Evolutionary conservation across 345 rosid species (phyloP).

Genomic region (Balakata baccata): DNA sequence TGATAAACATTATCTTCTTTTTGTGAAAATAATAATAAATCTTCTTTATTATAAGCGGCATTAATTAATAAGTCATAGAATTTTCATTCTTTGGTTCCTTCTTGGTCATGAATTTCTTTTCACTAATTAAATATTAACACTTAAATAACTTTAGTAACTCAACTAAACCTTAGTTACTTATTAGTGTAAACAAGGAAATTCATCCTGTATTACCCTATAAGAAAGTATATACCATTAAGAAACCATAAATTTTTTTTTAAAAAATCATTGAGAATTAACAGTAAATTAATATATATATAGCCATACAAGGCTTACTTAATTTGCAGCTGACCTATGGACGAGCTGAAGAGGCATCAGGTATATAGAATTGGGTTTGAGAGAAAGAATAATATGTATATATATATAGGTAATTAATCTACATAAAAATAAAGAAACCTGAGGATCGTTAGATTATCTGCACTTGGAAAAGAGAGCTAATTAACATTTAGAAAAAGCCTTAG

Average conservation of each 20-base stretch:
- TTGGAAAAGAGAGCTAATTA: neutral
- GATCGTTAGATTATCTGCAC: neutral
- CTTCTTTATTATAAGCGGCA: constrained; percentile 30
- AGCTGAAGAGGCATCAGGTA: constrained; percentile 23
- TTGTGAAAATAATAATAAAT: too few relatives aligned
- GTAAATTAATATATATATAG: too few relatives aligned
- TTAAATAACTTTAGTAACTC: neutral
- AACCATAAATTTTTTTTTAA: too few relatives aligned
- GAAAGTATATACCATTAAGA: too few relatives aligned
- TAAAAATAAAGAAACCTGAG: too few relatives aligned
- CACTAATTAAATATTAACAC: neutral
- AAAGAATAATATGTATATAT: too few relatives aligned
- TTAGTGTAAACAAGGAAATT: too few relatives aligned
- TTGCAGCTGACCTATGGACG: constrained; percentile 15
- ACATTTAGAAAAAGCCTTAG: neutral
- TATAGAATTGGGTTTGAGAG: too few relatives aligned
- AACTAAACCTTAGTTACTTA: neutral
- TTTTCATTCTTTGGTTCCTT: constrained; percentile 10
- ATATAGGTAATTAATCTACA: too few relatives aligned
- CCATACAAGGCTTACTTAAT: neutral
- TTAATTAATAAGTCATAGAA: constrained; percentile 14
- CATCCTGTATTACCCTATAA: too few relatives aligned
- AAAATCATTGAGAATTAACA: too few relatives aligned
- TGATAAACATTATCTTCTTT: constrained; percentile 21
- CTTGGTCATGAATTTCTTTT: constrained; percentile 12